Conservation (phyloP, 768 basidiomycete species). For the Suillus variegatus region DNA sequence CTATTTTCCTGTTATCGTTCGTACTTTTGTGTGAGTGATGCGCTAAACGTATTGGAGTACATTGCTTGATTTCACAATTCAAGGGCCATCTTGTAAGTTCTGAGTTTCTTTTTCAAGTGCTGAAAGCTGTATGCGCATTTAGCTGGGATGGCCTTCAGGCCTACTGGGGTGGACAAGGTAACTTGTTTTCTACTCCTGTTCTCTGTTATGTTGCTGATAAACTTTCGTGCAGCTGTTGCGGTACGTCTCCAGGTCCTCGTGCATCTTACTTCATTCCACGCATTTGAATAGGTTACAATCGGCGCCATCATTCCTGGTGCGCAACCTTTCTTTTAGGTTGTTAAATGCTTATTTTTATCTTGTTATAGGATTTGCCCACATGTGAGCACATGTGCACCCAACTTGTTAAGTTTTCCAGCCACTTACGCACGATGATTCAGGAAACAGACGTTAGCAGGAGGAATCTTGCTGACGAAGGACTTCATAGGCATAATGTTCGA, state of each 20-base stretch:
- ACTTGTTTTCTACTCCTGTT: background rate
- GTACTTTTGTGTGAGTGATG: background rate
- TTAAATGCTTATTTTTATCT: background rate
- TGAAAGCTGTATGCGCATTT: background rate
- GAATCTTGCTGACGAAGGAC: background rate
- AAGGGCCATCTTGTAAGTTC: background rate
- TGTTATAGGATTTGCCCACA: background rate
- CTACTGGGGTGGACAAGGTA: constrained; percentile 24
- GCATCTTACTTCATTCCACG: background rate
- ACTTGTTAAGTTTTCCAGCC: background rate
- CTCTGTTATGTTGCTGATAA: background rate
- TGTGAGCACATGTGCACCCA: background rate
- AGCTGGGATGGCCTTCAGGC: constrained; percentile 24
- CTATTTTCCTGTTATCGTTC: background rate
- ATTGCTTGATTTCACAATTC: background rate
- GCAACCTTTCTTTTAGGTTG: background rate
- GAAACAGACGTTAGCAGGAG: constrained; percentile 2
- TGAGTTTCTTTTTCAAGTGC: background rate
- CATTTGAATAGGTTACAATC: constrained; percentile 1
- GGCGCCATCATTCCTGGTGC: constrained; percentile 1
- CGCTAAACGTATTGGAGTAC: background rate
- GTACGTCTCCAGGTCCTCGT: background rate
- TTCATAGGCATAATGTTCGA: constrained; percentile 1
- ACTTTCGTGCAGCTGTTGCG: background rate
- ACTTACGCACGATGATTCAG: background rate